phyloP scores from a whole-genome alignment of 2,329 filamentous ascomycete genomes.

The Periconia macrospinosa region DNA sequence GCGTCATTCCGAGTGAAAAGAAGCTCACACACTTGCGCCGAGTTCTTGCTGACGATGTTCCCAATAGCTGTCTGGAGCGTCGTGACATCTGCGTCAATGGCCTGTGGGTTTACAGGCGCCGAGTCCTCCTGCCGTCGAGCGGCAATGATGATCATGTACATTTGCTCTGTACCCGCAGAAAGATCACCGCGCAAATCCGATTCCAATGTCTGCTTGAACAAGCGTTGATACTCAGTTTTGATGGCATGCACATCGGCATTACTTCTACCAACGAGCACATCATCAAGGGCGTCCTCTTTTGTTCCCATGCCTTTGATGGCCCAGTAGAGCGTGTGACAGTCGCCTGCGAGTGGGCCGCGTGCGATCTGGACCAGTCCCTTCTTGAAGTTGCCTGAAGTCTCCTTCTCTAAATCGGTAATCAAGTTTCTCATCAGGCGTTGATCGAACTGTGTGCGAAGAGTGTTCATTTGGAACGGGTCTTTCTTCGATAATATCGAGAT shows the following conservation, averaged over 20 bases:
- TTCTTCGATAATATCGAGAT: slow-evolving; percentile 71
- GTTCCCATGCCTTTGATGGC: slow-evolving; percentile 81
- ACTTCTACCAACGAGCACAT: slow-evolving; percentile 77
- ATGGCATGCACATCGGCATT: slow-evolving; percentile 90
- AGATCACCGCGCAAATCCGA: slow-evolving; percentile 75
- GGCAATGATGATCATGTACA: slow-evolving; percentile 81
- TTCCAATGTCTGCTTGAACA: slow-evolving; percentile 68
- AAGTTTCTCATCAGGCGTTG: slow-evolving; percentile 66
- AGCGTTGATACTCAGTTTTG: slow-evolving; percentile 73
- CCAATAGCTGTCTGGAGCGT: slow-evolving; percentile 72
- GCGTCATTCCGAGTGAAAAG: slow-evolving; percentile 74
- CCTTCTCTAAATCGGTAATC: slow-evolving; percentile 73
- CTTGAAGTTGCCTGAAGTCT: slow-evolving; percentile 73
- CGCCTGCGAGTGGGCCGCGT: slow-evolving; percentile 76
- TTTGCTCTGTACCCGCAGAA: slow-evolving; percentile 79
- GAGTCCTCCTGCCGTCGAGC: slow-evolving; percentile 78
- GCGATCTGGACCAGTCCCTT: slow-evolving; percentile 74
- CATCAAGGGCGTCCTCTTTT: slow-evolving; percentile 83
- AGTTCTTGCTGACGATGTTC: slow-evolving; percentile 69
- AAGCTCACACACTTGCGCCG: slow-evolving; percentile 77
- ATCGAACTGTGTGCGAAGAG: slow-evolving; percentile 64
- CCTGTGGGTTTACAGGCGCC: slow-evolving; percentile 69
- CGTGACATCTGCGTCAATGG: slow-evolving; percentile 74
- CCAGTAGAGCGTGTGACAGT: slow-evolving; percentile 70
- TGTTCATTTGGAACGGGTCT: slow-evolving; percentile 75